Base-by-base conservation (phyloP, 164 flowering plant genomes). In the Umbilicus rupestris region DNA sequence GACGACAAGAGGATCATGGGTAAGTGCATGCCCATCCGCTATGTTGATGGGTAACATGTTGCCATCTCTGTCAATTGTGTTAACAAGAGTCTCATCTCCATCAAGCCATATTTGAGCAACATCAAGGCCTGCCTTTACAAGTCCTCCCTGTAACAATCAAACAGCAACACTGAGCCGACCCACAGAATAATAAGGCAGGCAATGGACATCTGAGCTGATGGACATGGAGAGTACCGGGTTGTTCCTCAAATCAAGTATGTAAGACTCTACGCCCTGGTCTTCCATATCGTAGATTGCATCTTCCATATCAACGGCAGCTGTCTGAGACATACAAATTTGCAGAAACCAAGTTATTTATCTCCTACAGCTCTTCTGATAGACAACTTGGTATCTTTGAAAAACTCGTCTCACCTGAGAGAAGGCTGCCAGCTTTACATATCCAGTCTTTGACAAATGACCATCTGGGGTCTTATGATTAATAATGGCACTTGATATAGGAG, bases 31-130 rank as follows among this genome's bases (percentile, higher is more conserved):
- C 26, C 99, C 97, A 76, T 87, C 45, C 63, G 83, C 77, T 85
- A 87, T 82, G 70, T 73, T 89, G 57, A 94, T 91, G 7, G 97
- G 97, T 57, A 76, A 65, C 87, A 85, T 80, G 67, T 87, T 79
- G 5, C 99, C 96, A 24, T 85, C 82, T 9, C 99, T 79, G 72
- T 94, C 99, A 63, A 88, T 78, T 24, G 99, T 84, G 79, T 94
- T 86, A 64, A 94, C 99, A 65, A 91, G 85, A 64, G 96, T 94
- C 82, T 90, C 97, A 74, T 89, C 83, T 35, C 99, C 99, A 76
- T 91, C 96, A n/a, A 94, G 81, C 95, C 99, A 94, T 57, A 94
- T 86, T 71, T 88, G 95, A 49, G 99, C 96, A 76, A 91, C 96
- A 78, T 94, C 99, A 41, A 94, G 83, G 52, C 99, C 99, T 39